Base-by-base conservation (phyloP, 2,329 filamentous ascomycete genomes). In the Madurella mycetomatis region DNA sequence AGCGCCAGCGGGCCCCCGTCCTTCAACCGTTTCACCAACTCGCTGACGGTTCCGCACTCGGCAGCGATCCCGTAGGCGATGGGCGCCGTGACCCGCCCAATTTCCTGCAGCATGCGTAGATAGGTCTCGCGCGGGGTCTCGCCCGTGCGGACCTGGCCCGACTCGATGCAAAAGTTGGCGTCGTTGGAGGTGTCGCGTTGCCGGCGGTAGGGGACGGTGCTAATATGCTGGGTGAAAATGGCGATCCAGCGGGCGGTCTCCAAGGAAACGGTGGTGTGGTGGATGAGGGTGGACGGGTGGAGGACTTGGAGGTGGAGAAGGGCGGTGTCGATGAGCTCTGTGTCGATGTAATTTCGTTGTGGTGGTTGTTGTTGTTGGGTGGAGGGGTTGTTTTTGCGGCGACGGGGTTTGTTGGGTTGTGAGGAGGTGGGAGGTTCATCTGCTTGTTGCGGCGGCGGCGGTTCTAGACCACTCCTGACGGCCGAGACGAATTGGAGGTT, bases 201-300 rank as follows among this genome's bases (percentile, higher is more conserved):
- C 49, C 74, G 79, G 59, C 82, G 82, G 68, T 92, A 92, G 0
- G 87, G 88, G 18, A 87, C 83, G 1, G 85, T 88, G 8, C 86
- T 87, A 47, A 92, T 84, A 66, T 92, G 86, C 64, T 91, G 86
- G 0, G 89, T 92, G 63, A 92, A 90, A 34, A 80, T 76, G 31
- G 79, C 74, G 31, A 92, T 83, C 85, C 87, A 90, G 61, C 86
- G 80, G 1, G 87, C 86, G 1, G 86, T 88, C 63, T 90, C 86
- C 0, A 80, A 65, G 0, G 79, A 64, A 2, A 73, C 70, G 13
- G 69, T 70, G 1, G 86, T 88, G 66, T 92, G 87, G 66, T 91
- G 86, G 43, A 92, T 83, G 4, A 89, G 72, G 18, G 81, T 81
- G 11, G 34, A 37, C 5, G 75, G 73, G 67, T 92, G 84, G 19